Evolutionary conservation across 2,329 filamentous ascomycete species (phyloP).

Genomic region (Colletotrichum sp.): DNA sequence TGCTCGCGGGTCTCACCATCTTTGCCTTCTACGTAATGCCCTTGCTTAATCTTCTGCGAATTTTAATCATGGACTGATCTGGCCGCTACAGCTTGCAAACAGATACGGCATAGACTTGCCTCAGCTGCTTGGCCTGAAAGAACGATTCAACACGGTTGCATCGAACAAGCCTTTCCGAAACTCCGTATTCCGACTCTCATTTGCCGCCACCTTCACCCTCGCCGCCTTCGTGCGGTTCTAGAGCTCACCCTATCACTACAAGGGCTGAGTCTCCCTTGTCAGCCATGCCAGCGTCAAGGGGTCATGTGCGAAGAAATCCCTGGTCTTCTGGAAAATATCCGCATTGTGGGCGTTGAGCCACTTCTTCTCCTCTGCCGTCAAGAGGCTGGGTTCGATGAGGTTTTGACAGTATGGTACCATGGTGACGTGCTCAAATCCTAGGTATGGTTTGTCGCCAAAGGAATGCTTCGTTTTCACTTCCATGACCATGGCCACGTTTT

Average conservation of each 20-base stretch:
- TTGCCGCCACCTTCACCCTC: slow-evolving; percentile 75
- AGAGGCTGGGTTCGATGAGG: slow-evolving; percentile 75
- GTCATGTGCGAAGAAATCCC: slow-evolving; percentile 76
- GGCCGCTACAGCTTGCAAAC: slow-evolving; percentile 30
- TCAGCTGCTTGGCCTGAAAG: slow-evolving; percentile 32
- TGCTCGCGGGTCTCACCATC: slow-evolving; percentile 69
- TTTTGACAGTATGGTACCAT: slow-evolving; percentile 95
- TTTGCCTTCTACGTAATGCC: slow-evolving; percentile 63
- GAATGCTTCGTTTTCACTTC: slow-evolving; percentile 86
- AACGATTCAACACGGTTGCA: slow-evolving; percentile 30
- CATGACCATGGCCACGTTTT: slow-evolving; percentile 91
- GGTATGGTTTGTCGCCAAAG: slow-evolving; percentile 92
- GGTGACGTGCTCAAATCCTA: slow-evolving; percentile 96
- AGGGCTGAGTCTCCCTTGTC: slow-evolving; percentile 80
- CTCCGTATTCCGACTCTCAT: slow-evolving; percentile 46
- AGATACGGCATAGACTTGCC: slow-evolving; percentile 37
- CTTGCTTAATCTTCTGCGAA: neutral
- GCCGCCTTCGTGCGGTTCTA: slow-evolving; percentile 57
- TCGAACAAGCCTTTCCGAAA: slow-evolving; percentile 9
- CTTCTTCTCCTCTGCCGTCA: slow-evolving; percentile 76
- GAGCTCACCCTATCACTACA: slow-evolving; percentile 29
- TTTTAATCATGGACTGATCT: neutral
- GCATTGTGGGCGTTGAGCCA: slow-evolving; percentile 90
- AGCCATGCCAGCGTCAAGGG: slow-evolving; percentile 79
- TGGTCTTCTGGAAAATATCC: slow-evolving; percentile 83